Evolutionary conservation across 2,329 filamentous ascomycete species (phyloP).

Genomic region (Cladosporium sp.): DNA sequence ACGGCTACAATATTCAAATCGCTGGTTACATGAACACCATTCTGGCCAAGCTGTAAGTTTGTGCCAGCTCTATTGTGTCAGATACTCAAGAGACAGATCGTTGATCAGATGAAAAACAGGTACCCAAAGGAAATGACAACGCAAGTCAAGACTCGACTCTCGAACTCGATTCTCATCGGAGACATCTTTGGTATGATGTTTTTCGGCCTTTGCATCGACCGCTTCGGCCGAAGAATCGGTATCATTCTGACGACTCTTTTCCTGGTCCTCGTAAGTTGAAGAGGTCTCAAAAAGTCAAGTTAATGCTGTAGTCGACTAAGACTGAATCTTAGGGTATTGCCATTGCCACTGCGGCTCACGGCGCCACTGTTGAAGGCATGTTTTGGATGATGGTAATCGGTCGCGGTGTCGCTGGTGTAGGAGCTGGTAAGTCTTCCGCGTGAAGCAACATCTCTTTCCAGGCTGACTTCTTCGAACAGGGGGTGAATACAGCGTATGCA

Average conservation of each 20-base stretch:
- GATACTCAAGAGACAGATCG: no score
- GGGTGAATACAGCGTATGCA: no score
- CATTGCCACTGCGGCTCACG: slow-evolving; percentile 46
- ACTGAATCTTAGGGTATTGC: no score
- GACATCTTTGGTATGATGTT: slow-evolving; percentile 58
- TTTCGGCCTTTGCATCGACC: slow-evolving; percentile 54
- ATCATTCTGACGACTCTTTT: slow-evolving; percentile 50
- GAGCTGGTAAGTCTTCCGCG: slow-evolving; percentile 19
- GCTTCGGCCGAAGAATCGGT: slow-evolving; percentile 52
- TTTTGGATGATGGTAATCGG: slow-evolving; percentile 56
- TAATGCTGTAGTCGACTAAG: no score
- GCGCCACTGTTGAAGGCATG: slow-evolving; percentile 45
- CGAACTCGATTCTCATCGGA: slow-evolving; percentile 58
- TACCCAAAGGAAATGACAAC: slow-evolving; percentile 47
- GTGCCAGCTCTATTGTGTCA: no score
- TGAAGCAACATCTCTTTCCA: no score
- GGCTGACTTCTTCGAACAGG: no score
- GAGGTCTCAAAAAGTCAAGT: no score
- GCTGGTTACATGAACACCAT: slow-evolving; percentile 9
- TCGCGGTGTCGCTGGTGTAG: slow-evolving; percentile 44
- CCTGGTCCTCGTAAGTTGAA: slow-evolving; percentile 35
- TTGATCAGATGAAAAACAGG: no score
- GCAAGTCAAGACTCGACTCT: slow-evolving; percentile 52
- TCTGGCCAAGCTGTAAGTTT: no score
- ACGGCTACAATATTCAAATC: slow-evolving; percentile 10